A percentile compares a stretch with the other conserved stretches of the same genome.
Conservation (phyloP, 306 rosid genomes). For the Arachis stenosperma region DNA sequence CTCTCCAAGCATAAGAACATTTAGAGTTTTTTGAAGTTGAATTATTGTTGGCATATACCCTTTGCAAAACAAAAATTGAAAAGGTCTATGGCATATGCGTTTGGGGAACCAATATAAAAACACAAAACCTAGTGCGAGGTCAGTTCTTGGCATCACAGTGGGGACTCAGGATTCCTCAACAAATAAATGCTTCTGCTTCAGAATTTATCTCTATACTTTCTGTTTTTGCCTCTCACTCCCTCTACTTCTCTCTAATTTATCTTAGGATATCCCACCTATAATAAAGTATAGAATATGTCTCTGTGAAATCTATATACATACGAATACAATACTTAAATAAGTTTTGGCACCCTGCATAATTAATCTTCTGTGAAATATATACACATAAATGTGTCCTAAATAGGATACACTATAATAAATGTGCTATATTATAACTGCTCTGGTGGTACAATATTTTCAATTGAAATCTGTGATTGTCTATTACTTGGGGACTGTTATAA, state of each 20-base stretch:
- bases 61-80: neutral
- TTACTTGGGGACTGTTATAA: neutral
- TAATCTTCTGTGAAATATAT: too few relatives aligned
- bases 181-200: slow-evolving; percentile 30
- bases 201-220: neutral
- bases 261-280: slow-evolving; percentile 41
- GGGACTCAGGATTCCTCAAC: slow-evolving; percentile 49
- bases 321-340: too few relatives aligned
- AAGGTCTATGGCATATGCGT: slow-evolving; percentile 44
- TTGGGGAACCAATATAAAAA: slow-evolving; percentile 11
- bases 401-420: neutral
- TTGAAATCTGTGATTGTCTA: neutral
- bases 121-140: slow-evolving; percentile 39
- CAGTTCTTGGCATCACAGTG: slow-evolving; percentile 54
- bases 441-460: neutral
- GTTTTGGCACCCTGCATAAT: neutral
- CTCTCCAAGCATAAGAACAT: slow-evolving; percentile 3
- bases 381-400: neutral
- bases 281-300: slow-evolving; percentile 11
- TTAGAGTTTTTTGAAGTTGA: slow-evolving; percentile 3
- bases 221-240: neutral
- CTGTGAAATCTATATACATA: neutral
- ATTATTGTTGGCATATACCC: slow-evolving; percentile 40
- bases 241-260: slow-evolving; percentile 7
- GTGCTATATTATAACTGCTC: neutral